Conservation (phyloP, 2,329 filamentous ascomycete species). For the Claviceps sp. region DNA sequence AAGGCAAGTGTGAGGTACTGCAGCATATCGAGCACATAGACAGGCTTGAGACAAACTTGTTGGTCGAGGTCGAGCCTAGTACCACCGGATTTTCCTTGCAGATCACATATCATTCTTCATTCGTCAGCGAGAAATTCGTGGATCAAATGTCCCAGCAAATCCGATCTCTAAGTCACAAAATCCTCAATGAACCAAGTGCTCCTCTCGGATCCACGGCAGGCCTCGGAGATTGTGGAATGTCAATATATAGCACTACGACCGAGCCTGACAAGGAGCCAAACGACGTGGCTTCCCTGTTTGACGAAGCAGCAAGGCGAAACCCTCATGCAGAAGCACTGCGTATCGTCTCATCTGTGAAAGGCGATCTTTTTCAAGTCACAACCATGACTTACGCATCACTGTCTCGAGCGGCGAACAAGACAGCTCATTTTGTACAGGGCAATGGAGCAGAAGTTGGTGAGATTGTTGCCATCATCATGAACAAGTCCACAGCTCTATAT, state of each 20-base stretch:
- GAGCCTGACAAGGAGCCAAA: constrained; percentile 6
- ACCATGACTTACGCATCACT: constrained; percentile 50
- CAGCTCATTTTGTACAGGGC: constrained; percentile 41
- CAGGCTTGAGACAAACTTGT: constrained; percentile 59
- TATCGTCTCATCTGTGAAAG: constrained; percentile 35
- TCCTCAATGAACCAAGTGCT: constrained; percentile 15
- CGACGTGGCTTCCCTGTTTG: constrained; percentile 24
- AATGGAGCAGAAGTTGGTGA: constrained; percentile 35
- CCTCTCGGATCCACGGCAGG: constrained; percentile 7
- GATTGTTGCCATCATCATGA: constrained; percentile 61
- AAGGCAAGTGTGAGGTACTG: constrained; percentile 23
- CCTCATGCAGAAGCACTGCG: constrained; percentile 49
- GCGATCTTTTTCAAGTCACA: constrained; percentile 16
- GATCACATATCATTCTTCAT: constrained; percentile 32
- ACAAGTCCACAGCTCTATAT: constrained; percentile 64
- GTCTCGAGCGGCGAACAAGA: constrained; percentile 47
- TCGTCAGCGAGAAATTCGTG: constrained; percentile 42
- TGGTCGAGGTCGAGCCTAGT: constrained; percentile 62
- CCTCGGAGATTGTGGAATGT: constrained; percentile 24
- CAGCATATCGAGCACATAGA: constrained; percentile 50
- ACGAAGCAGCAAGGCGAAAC: constrained; percentile 31
- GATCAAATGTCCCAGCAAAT: constrained; percentile 43
- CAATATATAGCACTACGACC: constrained; percentile 32
- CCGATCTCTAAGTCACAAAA: constrained; percentile 35
- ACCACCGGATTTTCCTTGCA: constrained; percentile 27